Evolutionary conservation across 371 early-diverging fungal genomes (phyloP), one percentile per base, ranked within the genome.

Genomic region (Circinella minor): DNA sequence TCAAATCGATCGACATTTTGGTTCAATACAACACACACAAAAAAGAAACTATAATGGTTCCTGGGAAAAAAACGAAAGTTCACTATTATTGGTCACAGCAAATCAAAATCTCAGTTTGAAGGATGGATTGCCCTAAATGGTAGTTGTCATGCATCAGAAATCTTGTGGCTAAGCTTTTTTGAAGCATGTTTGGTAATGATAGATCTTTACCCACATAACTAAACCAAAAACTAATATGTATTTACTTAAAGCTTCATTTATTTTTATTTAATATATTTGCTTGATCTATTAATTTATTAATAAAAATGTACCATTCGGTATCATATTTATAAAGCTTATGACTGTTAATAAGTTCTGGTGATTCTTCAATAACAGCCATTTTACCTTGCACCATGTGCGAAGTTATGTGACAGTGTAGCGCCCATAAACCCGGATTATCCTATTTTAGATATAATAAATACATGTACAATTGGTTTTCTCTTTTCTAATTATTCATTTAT

Each of bases 361-460:
- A 74, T 69, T 79, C 82, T 70, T 80, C 81, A 15, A 83, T 59
- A 4, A 82, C 68, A 60, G 73, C 73, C 68, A 81, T 69, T 59
- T 80, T 84, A 15, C 88, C 88, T 63, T 81, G 82, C 51, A 83
- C 48, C 79, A 86, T 80, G 59, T 87, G 88, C 7, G 81, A 68
- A 3, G 82, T 81, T 46, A 82, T 80, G 66, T 84, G 86, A 48
- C 84, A 86, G 65, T 86, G 86, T 5, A 84, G 55, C 8, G 79
- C 76, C 86, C 86, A 86, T 27, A 78, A 68, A 3, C 86, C 84
- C 49, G 86, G 84, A 67, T 86, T 86, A 43, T 83, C 77, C 79
- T 77, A 57, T 10, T 1, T 46, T 27, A n/a, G 1, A 20, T 34
- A 27, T 60, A 34, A 47, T 8, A 4, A 9, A 43, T 27, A 27